Evolutionary conservation across 2,329 filamentous ascomycete genomes (phyloP).

Genomic region (Aspergillus hortae): DNA sequence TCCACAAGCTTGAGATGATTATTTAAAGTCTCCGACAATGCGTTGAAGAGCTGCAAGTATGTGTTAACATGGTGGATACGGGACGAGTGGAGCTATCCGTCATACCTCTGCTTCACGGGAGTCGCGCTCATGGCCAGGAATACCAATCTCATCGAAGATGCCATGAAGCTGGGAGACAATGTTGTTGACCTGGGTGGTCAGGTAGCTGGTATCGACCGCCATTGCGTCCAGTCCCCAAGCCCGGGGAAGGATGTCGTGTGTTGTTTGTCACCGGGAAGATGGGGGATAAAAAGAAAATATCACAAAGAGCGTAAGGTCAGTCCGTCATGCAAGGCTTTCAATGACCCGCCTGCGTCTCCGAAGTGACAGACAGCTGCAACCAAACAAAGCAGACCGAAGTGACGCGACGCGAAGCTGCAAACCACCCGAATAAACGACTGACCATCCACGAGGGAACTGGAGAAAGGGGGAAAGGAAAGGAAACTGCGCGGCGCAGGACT

Average conservation of each 20-base stretch:
- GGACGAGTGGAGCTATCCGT: no score
- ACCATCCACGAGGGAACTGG: constrained; percentile 14
- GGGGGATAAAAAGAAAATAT: constrained; percentile 4
- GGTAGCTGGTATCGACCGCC: constrained; percentile 83
- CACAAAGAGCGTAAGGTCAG: constrained; percentile 2
- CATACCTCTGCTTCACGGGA: constrained; percentile 80
- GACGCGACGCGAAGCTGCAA: constrained; percentile 15
- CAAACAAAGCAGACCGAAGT: constrained; percentile 10
- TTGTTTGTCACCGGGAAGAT: constrained; percentile 5
- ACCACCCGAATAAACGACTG: constrained; percentile 13
- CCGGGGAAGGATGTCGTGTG: constrained; percentile 2
- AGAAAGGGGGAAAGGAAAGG: constrained; percentile 1
- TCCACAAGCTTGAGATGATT: constrained; percentile 84
- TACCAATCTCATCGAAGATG: constrained; percentile 95
- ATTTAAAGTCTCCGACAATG: constrained; percentile 85
- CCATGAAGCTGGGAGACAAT: constrained; percentile 92
- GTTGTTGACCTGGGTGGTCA: constrained; percentile 90
- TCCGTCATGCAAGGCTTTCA: constrained; percentile 12
- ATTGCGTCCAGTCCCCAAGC: constrained; percentile 22
- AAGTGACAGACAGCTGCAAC: constrained; percentile 3
- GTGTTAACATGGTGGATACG: constrained; percentile 15
- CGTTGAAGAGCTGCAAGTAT: constrained; percentile 70
- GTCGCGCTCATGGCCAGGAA: constrained; percentile 90
- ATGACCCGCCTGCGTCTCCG: constrained; percentile 12
- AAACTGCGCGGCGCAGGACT: constrained; percentile 14